Base-by-base conservation (phyloP, 352 stramenopile species). In the Pythium aquatile region DNA sequence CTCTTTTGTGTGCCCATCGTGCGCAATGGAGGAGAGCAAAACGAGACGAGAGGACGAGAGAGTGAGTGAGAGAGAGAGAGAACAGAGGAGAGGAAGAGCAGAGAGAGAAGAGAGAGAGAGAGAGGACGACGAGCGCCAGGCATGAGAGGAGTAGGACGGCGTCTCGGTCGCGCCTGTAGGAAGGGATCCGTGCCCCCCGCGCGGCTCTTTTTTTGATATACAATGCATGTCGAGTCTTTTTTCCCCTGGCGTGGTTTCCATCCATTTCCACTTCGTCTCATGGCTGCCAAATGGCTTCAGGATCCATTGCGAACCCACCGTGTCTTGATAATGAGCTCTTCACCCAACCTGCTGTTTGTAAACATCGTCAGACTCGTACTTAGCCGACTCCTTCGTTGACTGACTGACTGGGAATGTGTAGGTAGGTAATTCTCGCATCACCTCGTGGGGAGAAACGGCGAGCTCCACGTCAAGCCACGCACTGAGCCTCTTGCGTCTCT, bases 171-270 rank as follows among this genome's bases (percentile, higher is more conserved):
- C 37, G 44, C 24, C 44, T 1, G 44, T 30, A 51, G 44, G 44
- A 51, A 51, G 44, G 24, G 44, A 51, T 51, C 9, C 44, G 24
- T 8, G 44, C 44, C 14, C n/a, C 40, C 40, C 40, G 44, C n/a
- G 44, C 17, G 16, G 44, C n/a, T 32, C 47, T 52, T 68, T 69
- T 70, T 70, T 70, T 48, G 64, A 70, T 70, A 66, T 70, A 70
- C 54, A 69, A 65, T 70, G 58, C 64, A 70, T 70, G 64, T 70
- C 26, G 54, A 59, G 57, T 63, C 32, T 63, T 54, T 49, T 56
- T 47, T 16, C n/a, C 29, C 30, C 9, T 48, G 16, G 16, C 20
- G 20, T 40, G 32, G 0, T 42, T 49, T 66, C 57, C 57, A 65
- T 35, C 53, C 64, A 66, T 70, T 70, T 55, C 51, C 48, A 48